phyloP scores from a whole-genome alignment of 1,284 basidiomycete species.

The Ganoderma lucidum region DNA sequence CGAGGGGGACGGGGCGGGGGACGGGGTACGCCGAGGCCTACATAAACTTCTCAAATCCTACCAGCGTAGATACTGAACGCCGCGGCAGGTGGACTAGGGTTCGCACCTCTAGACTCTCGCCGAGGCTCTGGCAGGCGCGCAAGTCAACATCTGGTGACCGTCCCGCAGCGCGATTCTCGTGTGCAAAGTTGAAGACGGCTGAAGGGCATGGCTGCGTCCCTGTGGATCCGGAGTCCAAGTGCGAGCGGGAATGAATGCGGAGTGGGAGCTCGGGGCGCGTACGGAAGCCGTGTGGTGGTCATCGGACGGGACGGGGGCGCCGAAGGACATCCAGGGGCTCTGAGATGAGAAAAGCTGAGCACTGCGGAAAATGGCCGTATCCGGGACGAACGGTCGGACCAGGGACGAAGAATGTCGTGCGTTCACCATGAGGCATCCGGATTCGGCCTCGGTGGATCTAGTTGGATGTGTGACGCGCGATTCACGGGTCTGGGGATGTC shows the following conservation, averaged over 20 bases:
- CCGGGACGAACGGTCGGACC: conserved; percentile 5
- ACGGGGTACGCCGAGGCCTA: neutral
- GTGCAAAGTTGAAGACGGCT: neutral
- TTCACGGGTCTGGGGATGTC: conserved; percentile 7
- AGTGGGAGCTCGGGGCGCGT: neutral
- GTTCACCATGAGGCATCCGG: conserved; percentile 19
- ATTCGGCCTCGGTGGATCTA: conserved; percentile 14
- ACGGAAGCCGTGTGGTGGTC: conserved; percentile 13
- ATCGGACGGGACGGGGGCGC: conserved; percentile 3
- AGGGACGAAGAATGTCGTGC: conserved; percentile 16
- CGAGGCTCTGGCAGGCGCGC: neutral
- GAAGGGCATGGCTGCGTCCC: neutral
- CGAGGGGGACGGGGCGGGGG: neutral
- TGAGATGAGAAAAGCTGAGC: conserved; percentile 1
- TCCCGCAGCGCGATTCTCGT: neutral
- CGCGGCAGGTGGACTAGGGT: neutral
- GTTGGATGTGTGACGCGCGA: conserved; percentile 4
- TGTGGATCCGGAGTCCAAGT: neutral
- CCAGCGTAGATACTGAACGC: neutral
- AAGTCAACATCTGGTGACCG: neutral
- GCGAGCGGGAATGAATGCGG: neutral
- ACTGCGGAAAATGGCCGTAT: conserved; percentile 16
- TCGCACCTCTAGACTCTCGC: neutral
- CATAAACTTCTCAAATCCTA: neutral
- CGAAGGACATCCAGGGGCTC: conserved; percentile 5